Evolutionary conservation across 192 early-diverging fungal genomes (phyloP).

Genomic region (Chytriomyces sp.): DNA sequence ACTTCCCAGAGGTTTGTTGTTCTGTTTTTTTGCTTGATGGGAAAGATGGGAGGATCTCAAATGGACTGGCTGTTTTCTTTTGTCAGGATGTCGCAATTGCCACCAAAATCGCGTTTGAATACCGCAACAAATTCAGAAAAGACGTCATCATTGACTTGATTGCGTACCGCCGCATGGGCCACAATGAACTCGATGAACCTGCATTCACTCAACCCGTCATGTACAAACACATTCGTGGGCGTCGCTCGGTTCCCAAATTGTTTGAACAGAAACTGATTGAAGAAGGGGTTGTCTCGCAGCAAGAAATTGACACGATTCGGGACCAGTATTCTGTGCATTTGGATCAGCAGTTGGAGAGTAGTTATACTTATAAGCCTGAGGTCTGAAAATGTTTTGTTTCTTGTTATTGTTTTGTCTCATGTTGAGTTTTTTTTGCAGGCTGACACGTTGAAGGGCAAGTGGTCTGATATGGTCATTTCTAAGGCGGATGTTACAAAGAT

Average conservation of each 20-base stretch:
- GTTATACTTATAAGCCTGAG: conserved; percentile 64
- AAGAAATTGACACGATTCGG: conserved; percentile 61
- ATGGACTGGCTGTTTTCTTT: too few relatives aligned
- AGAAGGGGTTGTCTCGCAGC: conserved; percentile 53
- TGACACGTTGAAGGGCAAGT: conserved; percentile 76
- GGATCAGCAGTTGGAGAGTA: conserved; percentile 63
- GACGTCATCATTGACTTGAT: conserved; percentile 95
- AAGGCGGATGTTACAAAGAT: conserved; percentile 56
- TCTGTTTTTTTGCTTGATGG: neutral
- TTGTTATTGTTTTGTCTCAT: neutral
- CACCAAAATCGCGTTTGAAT: conserved; percentile 82
- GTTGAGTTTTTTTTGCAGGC: conserved; percentile 28
- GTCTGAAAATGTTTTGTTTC: neutral
- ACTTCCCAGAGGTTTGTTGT: conserved; percentile 71
- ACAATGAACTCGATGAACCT: conserved; percentile 98
- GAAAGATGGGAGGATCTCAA: too few relatives aligned
- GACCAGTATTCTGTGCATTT: conserved; percentile 64
- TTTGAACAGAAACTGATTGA: conserved; percentile 80
- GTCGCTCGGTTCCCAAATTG: conserved; percentile 80
- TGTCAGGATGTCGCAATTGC: conserved; percentile 85
- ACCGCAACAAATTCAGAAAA: conserved; percentile 91
- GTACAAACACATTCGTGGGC: conserved; percentile 91
- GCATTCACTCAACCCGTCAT: conserved; percentile 95
- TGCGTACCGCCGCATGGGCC: conserved; percentile 95
- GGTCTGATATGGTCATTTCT: conserved; percentile 75